Evolutionary conservation across 192 early-diverging fungal genomes (phyloP).

Genomic region (Paraglomus occultum): DNA sequence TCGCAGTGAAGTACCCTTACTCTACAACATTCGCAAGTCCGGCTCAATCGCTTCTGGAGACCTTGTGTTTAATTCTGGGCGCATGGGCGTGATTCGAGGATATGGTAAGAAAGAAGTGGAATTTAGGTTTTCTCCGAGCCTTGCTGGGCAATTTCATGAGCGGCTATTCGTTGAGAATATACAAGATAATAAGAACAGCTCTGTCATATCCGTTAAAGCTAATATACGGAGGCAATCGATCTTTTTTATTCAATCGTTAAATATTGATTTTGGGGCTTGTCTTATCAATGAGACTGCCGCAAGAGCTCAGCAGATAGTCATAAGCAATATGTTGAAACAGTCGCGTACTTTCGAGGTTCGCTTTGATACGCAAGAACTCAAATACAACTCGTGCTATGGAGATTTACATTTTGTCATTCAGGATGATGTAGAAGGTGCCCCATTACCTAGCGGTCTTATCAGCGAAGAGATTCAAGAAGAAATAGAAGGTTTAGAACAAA

Average conservation of each 20-base stretch:
- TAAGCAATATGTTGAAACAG: constrained; percentile 84
- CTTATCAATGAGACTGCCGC: constrained; percentile 51
- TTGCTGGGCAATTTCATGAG: constrained; percentile 87
- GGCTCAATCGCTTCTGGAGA: constrained; percentile 94
- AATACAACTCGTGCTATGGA: constrained; percentile 52
- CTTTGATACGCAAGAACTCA: constrained; percentile 68
- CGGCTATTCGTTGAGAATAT: constrained; percentile 86
- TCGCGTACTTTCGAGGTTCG: constrained; percentile 75
- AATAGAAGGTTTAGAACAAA: constrained; percentile 95
- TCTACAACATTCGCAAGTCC: constrained; percentile 92
- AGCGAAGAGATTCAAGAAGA: constrained; percentile 85
- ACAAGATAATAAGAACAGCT: constrained; percentile 78
- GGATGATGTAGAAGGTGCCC: constrained; percentile 54
- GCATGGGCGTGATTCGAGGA: constrained; percentile 84
- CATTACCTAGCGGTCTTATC: constrained; percentile 38
- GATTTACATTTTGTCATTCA: constrained; percentile 65
- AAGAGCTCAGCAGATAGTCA: constrained; percentile 59
- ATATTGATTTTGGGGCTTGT: constrained; percentile 77
- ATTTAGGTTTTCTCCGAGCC: constrained; percentile 88
- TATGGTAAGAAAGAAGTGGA: constrained; percentile 91
- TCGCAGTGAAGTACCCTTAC: constrained; percentile 81
- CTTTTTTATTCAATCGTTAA: constrained; percentile 74
- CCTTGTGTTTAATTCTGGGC: constrained; percentile 73
- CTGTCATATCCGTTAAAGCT: constrained; percentile 83
- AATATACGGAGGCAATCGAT: constrained; percentile 83